These are phyloP conservation scores for Penicillium taxi DNA, from an alignment of 495 filamentous ascomycete species.

Conservation along the genomic window DNA sequence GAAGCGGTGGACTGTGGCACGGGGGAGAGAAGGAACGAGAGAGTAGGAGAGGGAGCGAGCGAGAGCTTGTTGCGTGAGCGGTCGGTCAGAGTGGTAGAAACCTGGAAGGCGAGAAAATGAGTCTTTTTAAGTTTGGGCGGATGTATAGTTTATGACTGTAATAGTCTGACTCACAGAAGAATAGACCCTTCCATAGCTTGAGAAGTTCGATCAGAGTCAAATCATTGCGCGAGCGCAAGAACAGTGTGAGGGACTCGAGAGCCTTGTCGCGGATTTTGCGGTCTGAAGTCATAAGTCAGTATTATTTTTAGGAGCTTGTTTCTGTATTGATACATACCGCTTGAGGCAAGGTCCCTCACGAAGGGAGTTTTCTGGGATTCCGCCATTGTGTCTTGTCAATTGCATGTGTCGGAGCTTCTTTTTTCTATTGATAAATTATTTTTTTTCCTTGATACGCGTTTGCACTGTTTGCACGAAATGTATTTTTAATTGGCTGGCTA, in stretches of 20 bases:
- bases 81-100: conserved; percentile 90
- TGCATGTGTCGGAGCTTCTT: too few species aligned
- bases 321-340: conserved; percentile 44
- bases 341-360: conserved; percentile 67
- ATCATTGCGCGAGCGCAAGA: conserved; percentile 57
- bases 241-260: conserved; percentile 69
- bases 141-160: not conserved
- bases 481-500: not conserved
- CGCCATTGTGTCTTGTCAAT: conserved; percentile 30
- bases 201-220: conserved; percentile 70
- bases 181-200: conserved; percentile 95
- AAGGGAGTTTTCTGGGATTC: conserved; percentile 58
- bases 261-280: conserved; percentile 74
- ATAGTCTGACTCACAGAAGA: conserved; percentile 59
- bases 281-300: conserved; percentile 43
- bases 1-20: conserved; percentile 44
- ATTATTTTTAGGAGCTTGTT: not conserved
- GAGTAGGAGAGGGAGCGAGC: conserved; percentile 69
- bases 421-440: conserved; percentile 29
- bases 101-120: conserved; percentile 25
- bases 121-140: too few species aligned
- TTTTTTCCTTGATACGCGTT: conserved; percentile 30
- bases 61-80: conserved; percentile 78
- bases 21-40: conserved; percentile 58
- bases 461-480: conserved; percentile 30